Percentiles rank a stretch among this genome's conserved stretches.
Conservation (phyloP, 1,284 basidiomycete genomes). For the Pyrrhoderma noxium region DNA sequence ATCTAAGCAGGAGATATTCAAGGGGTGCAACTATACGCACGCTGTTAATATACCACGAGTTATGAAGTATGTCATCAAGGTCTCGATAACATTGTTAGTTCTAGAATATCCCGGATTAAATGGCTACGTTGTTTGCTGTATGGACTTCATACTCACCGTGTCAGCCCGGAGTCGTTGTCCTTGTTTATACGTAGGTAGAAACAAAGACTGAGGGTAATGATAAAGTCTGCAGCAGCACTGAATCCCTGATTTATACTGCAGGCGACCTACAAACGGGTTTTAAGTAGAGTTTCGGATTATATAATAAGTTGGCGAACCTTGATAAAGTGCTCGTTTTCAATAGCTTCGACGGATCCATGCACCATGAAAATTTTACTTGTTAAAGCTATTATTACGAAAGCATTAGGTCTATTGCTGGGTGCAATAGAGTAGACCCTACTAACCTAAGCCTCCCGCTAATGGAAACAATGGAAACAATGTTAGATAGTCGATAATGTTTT, state of each 20-base stretch:
- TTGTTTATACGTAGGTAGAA: not conserved
- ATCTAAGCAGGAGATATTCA: not conserved
- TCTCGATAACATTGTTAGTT: not conserved
- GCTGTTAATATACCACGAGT: not conserved
- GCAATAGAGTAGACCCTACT: too few relatives aligned
- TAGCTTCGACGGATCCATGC: not conserved
- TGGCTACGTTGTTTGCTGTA: not conserved
- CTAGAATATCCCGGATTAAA: not conserved
- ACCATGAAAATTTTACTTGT: not conserved
- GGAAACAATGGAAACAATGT: not conserved
- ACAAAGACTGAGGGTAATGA: conserved; percentile 2
- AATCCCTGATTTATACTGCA: not conserved
- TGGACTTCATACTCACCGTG: not conserved
- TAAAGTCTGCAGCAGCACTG: not conserved
- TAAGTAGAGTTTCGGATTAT: too few relatives aligned
- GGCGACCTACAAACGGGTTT: not conserved
- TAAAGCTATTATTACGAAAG: too few relatives aligned
- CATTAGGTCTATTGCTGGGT: too few relatives aligned
- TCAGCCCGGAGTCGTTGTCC: conserved; percentile 1
- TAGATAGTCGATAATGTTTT: too few relatives aligned
- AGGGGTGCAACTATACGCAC: not conserved
- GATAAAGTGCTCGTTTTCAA: not conserved
- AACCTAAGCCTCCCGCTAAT: too few relatives aligned
- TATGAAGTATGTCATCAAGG: conserved; percentile 1
- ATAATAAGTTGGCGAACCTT: not conserved